phyloP scores from a whole-genome alignment of 2,329 filamentous ascomycete genomes.

The Neonectria coccinea region DNA sequence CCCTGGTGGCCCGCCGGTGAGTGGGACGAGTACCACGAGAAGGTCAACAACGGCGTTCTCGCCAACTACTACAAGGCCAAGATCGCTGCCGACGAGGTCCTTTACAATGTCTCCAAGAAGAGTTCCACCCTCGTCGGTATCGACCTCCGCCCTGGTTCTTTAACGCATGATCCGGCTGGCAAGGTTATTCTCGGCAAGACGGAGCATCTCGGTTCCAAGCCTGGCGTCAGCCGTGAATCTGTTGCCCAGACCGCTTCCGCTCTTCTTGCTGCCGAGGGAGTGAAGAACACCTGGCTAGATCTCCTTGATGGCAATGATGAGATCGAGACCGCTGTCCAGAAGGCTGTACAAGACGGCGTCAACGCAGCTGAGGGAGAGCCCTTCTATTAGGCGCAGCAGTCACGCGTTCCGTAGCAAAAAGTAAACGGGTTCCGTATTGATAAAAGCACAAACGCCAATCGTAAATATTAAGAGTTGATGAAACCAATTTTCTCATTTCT shows the following conservation, averaged over 20 bases:
- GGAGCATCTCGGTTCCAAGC: slow-evolving; percentile 45
- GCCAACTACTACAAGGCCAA: slow-evolving; percentile 71
- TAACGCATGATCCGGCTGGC: slow-evolving; percentile 63
- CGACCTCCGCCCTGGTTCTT: slow-evolving; percentile 63
- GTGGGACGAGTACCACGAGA: slow-evolving; percentile 61
- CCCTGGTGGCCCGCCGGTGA: slow-evolving; percentile 66
- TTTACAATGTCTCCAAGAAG: slow-evolving; percentile 62
- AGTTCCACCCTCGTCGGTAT: slow-evolving; percentile 60
- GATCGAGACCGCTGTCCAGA: slow-evolving; percentile 59
- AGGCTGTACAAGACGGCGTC: slow-evolving; percentile 61
- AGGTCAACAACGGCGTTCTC: slow-evolving; percentile 55
- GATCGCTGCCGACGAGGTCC: slow-evolving; percentile 67
- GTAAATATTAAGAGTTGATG: slow-evolving; percentile 9
- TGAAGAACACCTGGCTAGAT: slow-evolving; percentile 66
- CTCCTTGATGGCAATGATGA: slow-evolving; percentile 66
- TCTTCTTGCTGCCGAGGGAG: slow-evolving; percentile 62
- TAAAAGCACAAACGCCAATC: background rate
- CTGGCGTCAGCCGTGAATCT: slow-evolving; percentile 63
- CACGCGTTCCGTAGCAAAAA: background rate
- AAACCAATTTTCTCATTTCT: slow-evolving; percentile 4
- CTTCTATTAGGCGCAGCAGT: slow-evolving; percentile 43
- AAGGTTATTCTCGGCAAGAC: slow-evolving; percentile 62
- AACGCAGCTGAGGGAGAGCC: slow-evolving; percentile 66
- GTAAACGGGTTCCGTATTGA: slow-evolving; percentile 1
- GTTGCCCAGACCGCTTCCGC: slow-evolving; percentile 70